Base-by-base conservation (phyloP, 1,284 basidiomycete genomes). In the Schizopora paradoxa region DNA sequence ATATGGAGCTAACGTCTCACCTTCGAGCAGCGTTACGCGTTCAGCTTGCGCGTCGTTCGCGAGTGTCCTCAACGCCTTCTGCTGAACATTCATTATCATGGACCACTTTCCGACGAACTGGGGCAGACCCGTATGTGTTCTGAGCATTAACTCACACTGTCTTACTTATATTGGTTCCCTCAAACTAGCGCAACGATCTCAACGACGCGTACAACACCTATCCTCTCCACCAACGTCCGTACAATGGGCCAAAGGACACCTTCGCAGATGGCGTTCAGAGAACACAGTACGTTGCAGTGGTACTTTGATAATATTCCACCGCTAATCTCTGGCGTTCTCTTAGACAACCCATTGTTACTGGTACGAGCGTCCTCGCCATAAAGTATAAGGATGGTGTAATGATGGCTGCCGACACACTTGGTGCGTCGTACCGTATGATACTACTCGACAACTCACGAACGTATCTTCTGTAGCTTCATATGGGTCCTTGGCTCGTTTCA, bases 361-460 rank as follows among this genome's bases (percentile, higher is more conserved):
- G 95, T 56, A 96, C 95, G 4, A 94, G 90, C 46, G 91, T 99
- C 6, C 76, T 99, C 29, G 96, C 88, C 5, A 74, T 99, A 63
- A 89, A 89, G 66, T 99, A 81, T 77, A 92, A 94, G 65, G 92
- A 91, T 58, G 95, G 96, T 2, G 83, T 99, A 55, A 97, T 99
- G 91, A 83, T 99, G 72, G 93, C 96, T n/a, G 91, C 96, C 27
- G 95, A 99, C 73, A 98, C 88, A 57, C 84, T 99, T 41, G 92
- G 92, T 93, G 50, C 23, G 61, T 53, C 55, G 56, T 31, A 14
- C 22, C 48, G 65, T 58, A 32, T 22, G 19, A 28, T 16, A 28
- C 42, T 33, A 23, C 32, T 31, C 13, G n/a, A 25, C 28, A 41
- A 36, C 29, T 35, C 16, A n/a, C 27, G 40, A 6, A 27, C 13